phyloP scores from a whole-genome alignment of 768 basidiomycete genomes.

The Gloeophyllum trabeum region DNA sequence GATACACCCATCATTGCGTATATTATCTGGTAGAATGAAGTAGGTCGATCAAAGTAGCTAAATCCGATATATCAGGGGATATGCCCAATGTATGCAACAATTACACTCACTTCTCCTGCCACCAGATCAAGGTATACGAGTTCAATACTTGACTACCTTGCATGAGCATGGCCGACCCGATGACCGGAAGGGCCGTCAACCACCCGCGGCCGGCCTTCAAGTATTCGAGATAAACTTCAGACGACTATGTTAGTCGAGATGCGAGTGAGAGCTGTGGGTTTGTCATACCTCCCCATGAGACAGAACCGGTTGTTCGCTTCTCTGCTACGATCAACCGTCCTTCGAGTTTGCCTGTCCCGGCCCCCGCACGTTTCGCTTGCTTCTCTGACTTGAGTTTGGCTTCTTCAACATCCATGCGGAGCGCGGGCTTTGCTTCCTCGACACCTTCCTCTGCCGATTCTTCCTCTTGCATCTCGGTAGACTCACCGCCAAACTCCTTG shows the following conservation, averaged over 20 bases:
- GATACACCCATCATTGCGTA: conserved; percentile 53
- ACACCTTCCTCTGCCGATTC: conserved; percentile 17
- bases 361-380: conserved; percentile 21
- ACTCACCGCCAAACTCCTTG: conserved; percentile 48
- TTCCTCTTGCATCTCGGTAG: conserved; percentile 22
- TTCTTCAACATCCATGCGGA: conserved; percentile 16
- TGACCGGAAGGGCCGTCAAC: conserved; percentile 37
- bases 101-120: conserved; percentile 45
- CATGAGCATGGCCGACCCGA: conserved; percentile 42
- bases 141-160: conserved; percentile 51
- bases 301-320: conserved; percentile 52
- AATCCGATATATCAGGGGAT: not conserved
- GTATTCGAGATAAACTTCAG: conserved; percentile 52
- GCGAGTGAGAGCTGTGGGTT: not conserved
- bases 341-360: conserved; percentile 52
- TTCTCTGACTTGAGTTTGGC: conserved; percentile 26
- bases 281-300: conserved; percentile 32
- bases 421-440: conserved; percentile 6
- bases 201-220: conserved; percentile 41
- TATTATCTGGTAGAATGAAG: conserved; percentile 52
- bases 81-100: not conserved
- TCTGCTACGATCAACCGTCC: conserved; percentile 60
- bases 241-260: not conserved
- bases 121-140: conserved; percentile 62
- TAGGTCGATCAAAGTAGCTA: conserved; percentile 34